Evolutionary conservation across 345 rosid genomes (phyloP), one percentile per base, ranked within the genome.

Genomic region (Lepidium didymum): DNA sequence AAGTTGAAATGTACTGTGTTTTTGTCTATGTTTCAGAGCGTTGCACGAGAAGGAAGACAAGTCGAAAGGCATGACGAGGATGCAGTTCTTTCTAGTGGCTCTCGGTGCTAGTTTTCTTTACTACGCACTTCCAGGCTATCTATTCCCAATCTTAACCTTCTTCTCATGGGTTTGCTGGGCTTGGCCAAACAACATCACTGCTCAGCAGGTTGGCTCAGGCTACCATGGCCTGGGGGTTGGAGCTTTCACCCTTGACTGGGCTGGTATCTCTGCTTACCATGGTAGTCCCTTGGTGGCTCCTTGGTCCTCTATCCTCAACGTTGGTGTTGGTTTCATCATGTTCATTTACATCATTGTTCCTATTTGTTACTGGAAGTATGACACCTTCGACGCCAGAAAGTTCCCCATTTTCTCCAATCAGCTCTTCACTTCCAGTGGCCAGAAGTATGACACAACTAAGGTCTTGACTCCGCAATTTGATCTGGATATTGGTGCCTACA

Each of bases 261-360:
- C 99, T 14, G 99, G 99, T n/a, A 95, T 95, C 78, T 86, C 96
- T 1, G 99, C 99, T 33, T 95, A 95, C 56, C 99, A 95, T 44
- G 99, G 99, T 31, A 91, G 96, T 70, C 99, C 99, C 2, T 82
- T 95, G 47, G 96, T 95, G 37, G 64, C 99, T 2, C 99, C 99
- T 0, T 95, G 92, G 91, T 61, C 87, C 27, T 89, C 99, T 34
- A 91, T 95, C 65, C 77, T 95, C 68, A 95, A 91, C 47, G 90
- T 91, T 16, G 99, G 89, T 44, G 69, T 89, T 44, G 97, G 99
- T 31, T 95, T 95, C 81, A 62, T 91, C 77, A 86, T 95, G 94
- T 95, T 95, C 42, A 81, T 95, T 27, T 91, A 95, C 86, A 84
- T 95, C 56, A 83, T 95, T 12, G 82, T 95, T 34, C 99, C 99